phyloP scores from a whole-genome alignment of 768 basidiomycete species.

The Boletus patriciae region DNA sequence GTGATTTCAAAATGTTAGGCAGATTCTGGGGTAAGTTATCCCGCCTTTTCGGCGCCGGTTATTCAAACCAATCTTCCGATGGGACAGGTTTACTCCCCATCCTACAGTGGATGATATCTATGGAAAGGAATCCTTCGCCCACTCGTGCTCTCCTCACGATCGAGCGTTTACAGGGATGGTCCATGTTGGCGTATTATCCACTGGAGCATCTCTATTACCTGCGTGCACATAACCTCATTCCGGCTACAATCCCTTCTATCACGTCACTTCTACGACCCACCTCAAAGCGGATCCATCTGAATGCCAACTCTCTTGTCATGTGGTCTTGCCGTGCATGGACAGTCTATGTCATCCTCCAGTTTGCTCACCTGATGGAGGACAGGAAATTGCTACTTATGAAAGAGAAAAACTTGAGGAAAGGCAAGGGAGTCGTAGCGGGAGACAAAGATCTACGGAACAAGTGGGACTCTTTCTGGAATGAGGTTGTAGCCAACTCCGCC shows the following conservation, averaged over 20 bases:
- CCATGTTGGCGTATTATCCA: constrained; percentile 80
- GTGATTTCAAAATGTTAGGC: constrained; percentile 72
- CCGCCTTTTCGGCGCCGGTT: neutral
- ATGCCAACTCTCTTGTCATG: constrained; percentile 49
- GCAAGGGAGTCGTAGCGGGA: constrained; percentile 48
- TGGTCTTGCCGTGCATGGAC: constrained; percentile 88
- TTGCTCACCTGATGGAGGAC: constrained; percentile 71
- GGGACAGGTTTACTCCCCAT: constrained; percentile 70
- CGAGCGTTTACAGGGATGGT: constrained; percentile 71
- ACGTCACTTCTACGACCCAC: constrained; percentile 42
- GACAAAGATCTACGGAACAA: constrained; percentile 61
- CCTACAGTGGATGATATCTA: constrained; percentile 73
- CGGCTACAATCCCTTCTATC: constrained; percentile 50
- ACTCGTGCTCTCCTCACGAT: constrained; percentile 71
- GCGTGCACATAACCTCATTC: constrained; percentile 58
- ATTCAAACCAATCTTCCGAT: neutral
- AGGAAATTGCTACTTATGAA: constrained; percentile 54
- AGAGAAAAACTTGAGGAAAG: constrained; percentile 56
- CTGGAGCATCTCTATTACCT: constrained; percentile 77
- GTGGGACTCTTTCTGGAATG: constrained; percentile 71
- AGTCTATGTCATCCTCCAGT: constrained; percentile 72
- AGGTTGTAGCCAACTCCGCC: constrained; percentile 67
- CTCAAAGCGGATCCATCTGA: constrained; percentile 44
- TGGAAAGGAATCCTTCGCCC: constrained; percentile 70
- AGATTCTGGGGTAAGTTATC: constrained; percentile 72